Base-by-base conservation (phyloP, 2,329 filamentous ascomycete species). In the Penicillium paneum region DNA sequence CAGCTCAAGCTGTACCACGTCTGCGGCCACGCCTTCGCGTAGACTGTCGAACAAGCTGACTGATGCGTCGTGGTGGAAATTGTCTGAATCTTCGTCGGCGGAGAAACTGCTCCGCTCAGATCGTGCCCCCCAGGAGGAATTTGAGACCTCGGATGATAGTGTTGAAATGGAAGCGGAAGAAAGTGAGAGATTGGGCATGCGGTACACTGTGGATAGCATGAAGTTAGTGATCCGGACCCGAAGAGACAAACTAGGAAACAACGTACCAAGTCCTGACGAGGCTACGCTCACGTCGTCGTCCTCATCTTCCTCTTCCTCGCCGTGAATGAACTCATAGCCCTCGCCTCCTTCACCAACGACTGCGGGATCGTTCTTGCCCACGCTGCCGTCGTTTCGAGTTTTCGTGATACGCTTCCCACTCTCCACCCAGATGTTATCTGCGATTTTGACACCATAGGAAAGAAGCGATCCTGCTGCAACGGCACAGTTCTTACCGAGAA, bases 1-100 rank as follows among this genome's bases (percentile, higher is more conserved):
- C 59, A 99, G 89, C 71, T 99, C 94, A 32, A 97, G 83, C 70
- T 93, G 91, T 66, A 96, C 92, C 60, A 96, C 94, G 69, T 95
- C 90, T 11, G 85, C 83, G 13, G 84, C 83, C 46, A 84, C 78
- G 21, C 86, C 88, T 56, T 85, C 83, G 48, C 88, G 87, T 39
- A 97, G 80, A 24, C 91, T 89, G 66, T 97, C 92, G 58, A 92
- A 82, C n/a, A 97, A 83, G 57, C 90, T 93, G 60, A 86, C 81
- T 3, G 93, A 89, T 26, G 93, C 93, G 67, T 97, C 93, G 57
- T 87, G 81, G 70, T 96, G 90, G 81, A 97, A 97, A 54, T 85
- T 80, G 54, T 82, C 80, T 21, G 81, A 73, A 48, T 75, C 77
- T 47, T 80, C 80, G 49, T 84, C 81, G 15, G 85, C 84, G 0